Evolutionary conservation across 2,329 filamentous ascomycete species (phyloP).

Genomic region (Byssothecium circinans): DNA sequence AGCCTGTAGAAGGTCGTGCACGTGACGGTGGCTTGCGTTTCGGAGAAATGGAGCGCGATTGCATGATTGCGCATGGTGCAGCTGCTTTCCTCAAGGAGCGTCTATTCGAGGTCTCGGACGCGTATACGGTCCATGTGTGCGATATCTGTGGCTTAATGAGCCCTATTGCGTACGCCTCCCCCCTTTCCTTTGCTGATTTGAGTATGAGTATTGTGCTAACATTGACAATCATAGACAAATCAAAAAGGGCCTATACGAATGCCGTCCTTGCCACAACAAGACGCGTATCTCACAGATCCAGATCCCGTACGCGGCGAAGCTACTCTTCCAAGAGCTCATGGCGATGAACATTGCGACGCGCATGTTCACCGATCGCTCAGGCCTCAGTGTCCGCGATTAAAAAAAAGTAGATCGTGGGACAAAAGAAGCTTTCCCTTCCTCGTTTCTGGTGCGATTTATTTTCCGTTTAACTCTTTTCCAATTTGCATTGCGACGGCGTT

Average conservation of each 20-base stretch:
- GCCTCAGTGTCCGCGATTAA: conserved; percentile 65
- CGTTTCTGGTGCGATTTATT: too few species aligned
- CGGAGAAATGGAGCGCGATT: conserved; percentile 99
- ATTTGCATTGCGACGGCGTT: conserved; percentile 13
- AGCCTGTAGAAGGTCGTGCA: conserved; percentile 97
- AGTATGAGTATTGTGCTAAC: conserved; percentile 19
- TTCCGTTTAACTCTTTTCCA: not conserved
- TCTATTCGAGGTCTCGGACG: conserved; percentile 95
- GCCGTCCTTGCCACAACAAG: conserved; percentile 98
- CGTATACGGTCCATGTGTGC: conserved; percentile 96
- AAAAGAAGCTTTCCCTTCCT: too few species aligned
- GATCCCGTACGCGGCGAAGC: conserved; percentile 95
- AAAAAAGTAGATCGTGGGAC: too few species aligned
- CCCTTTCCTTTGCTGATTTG: conserved; percentile 34
- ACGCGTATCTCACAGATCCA: conserved; percentile 97
- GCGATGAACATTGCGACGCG: conserved; percentile 98
- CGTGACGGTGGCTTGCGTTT: conserved; percentile 97
- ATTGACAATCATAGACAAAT: conserved; percentile 68
- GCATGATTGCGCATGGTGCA: conserved; percentile 99
- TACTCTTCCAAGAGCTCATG: conserved; percentile 96
- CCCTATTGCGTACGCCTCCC: conserved; percentile 83
- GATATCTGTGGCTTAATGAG: conserved; percentile 99
- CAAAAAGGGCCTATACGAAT: conserved; percentile 94
- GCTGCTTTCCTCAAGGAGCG: conserved; percentile 97
- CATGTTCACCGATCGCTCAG: conserved; percentile 89